Evolutionary conservation across 176 grass and related monocot species (phyloP), one percentile per base, ranked within the genome.

Genomic region (Avena eriantha): DNA sequence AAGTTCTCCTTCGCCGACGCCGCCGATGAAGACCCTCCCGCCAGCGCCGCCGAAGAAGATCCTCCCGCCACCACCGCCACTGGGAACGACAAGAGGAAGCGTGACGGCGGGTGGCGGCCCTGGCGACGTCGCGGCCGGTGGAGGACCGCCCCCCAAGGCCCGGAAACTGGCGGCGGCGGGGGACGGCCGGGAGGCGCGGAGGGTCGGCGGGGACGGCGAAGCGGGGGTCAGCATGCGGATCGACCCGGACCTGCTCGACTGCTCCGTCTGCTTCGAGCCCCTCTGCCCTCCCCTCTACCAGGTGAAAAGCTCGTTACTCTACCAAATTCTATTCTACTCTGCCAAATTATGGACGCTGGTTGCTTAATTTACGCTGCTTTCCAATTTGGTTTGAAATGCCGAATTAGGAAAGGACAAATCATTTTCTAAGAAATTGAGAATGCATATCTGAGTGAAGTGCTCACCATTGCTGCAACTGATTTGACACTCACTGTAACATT

Each of bases 221-320:
- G 77, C 50, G n/a, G 89, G 43, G 13, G 86, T 93, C 8, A 87
- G 67, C 69, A 93, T 93, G 49, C 84, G 69, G 53, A 98, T 93
- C 49, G 93, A 98, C 79, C 76, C 93, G 13, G 89, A 95, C 56
- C 4, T 90, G 50, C 93, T 98, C 0, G 93, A 95, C 48, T 98
- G 95, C 85, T 87, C 91, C 87, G 89, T 95, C 79, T 98, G 89
- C 91, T 95, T 88, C 77, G 80, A 95, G 59, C 80, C 91, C 49
- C 82, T 98, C 56, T 47, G 77, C 29, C 87, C 93, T 50, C 95
- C 95, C 7, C 91, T 98, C 21, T 92, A 90, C 76, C 95, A 98
- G 95, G 95, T 72, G 7, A 41, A 41, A 41, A 41, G 39, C 39
- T 41, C 39, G 39, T 41, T 41, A 41, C 39, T 41, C 39, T 41